These are phyloP conservation scores for Calonectria pseudoturangicola DNA, from an alignment of 2,329 filamentous ascomycete species.

Conservation along the genomic window DNA sequence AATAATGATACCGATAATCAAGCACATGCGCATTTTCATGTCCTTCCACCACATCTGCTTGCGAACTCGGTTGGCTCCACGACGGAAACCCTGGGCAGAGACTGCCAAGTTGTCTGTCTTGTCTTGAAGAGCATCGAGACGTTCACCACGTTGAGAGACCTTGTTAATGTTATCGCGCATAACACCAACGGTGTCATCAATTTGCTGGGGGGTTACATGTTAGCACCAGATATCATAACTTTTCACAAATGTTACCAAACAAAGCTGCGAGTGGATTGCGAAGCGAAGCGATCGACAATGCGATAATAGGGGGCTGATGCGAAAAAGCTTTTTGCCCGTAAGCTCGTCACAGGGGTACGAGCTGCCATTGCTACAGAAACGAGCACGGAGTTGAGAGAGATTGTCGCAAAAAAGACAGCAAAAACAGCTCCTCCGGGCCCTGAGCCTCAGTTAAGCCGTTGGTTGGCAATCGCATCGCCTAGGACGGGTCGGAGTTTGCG, in stretches of 20 bases:
- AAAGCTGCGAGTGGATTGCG: constrained; percentile 25
- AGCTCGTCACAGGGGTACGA: constrained; percentile 22
- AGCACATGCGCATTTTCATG: constrained; percentile 99
- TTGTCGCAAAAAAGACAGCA: constrained; percentile 23
- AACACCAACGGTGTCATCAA: constrained; percentile 94
- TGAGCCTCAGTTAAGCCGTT: neutral
- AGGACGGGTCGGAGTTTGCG: neutral
- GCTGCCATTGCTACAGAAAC: constrained; percentile 15
- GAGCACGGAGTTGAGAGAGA: constrained; percentile 11
- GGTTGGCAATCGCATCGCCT: constrained; percentile 19
- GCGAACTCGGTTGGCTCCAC: constrained; percentile 95
- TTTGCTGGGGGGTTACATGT: constrained; percentile 80
- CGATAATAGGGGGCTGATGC: constrained; percentile 13
- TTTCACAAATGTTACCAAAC: neutral
- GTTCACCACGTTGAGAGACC: constrained; percentile 93
- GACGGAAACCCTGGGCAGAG: constrained; percentile 95
- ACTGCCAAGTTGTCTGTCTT: constrained; percentile 96
- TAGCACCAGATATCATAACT: constrained; percentile 38
- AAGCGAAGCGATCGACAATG: constrained; percentile 6
- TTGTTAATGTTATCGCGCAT: constrained; percentile 99
- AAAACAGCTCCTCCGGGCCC: neutral
- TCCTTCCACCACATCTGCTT: constrained; percentile 99
- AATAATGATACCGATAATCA: constrained; percentile 92
- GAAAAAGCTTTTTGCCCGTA: constrained; percentile 2
- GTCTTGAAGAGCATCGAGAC: constrained; percentile 90